phyloP scores from a whole-genome alignment of 352 stramenopile genomes.

The Globisporangium uncinulatum region DNA sequence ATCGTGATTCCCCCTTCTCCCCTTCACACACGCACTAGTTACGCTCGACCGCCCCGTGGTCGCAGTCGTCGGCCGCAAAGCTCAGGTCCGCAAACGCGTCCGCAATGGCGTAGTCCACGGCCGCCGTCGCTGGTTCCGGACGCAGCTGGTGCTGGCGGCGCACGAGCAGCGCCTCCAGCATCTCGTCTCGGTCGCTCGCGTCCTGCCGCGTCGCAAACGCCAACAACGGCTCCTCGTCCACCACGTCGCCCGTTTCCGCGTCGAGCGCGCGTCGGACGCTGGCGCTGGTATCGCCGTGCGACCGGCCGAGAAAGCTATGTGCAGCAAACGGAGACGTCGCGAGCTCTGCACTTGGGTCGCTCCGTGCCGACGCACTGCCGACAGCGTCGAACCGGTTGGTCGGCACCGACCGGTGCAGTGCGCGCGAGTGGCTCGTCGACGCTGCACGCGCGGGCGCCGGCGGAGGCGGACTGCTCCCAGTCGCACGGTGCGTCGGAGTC shows the following conservation, averaged over 20 bases:
- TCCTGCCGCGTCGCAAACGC: not conserved
- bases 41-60: not conserved
- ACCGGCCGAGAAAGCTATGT: conserved; percentile 6
- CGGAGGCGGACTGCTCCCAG: conserved; percentile 5
- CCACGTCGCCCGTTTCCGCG: conserved; percentile 1
- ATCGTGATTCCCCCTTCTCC: too few species aligned
- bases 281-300: not conserved
- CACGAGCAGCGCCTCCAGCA: not conserved
- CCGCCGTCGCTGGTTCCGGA: conserved; percentile 2
- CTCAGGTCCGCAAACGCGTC: conserved; percentile 19
- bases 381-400: conserved; percentile 27
- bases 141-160: not conserved
- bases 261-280: not conserved
- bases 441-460: conserved; percentile 2
- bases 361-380: conserved; percentile 18
- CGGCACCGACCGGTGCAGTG: conserved; percentile 9
- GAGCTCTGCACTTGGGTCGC: conserved; percentile 45
- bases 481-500: conserved; percentile 12
- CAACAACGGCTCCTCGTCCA: conserved; percentile 11
- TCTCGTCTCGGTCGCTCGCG: not conserved
- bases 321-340: conserved; percentile 16
- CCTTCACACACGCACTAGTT: too few species aligned
- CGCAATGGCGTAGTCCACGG: conserved; percentile 26
- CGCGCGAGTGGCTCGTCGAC: conserved; percentile 8
- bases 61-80: conserved; percentile 2